Evolutionary conservation across 208 protist species (phyloP), one percentile per base, ranked within the genome.

Genomic region (Acanthamoeba healyi): DNA sequence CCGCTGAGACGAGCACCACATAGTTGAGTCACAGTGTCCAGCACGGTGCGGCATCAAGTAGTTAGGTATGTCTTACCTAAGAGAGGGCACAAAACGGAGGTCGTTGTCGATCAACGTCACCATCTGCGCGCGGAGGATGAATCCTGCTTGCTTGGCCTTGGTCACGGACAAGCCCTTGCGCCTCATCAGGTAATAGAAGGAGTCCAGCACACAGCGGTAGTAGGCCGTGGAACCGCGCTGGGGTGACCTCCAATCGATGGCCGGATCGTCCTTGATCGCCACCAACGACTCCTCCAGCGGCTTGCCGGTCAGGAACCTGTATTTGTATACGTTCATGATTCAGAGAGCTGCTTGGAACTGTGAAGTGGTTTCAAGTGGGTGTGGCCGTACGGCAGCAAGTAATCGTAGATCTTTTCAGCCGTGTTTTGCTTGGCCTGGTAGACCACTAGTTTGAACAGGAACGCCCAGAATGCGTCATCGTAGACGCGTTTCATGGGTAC

Each of bases 381-480:
- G n/a, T n/a, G n/a, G n/a, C n/a, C 89, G 4, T 82, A 93, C 90
- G 90, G 90, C n/a, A 94, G 63, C 1, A 94, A 51, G 32, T 72
- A 84, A 44, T 94, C 90, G 42, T 94, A 94, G 56, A 94, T 94
- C 72, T 94, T 94, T 9, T 94, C 90, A 15, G 90, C 67, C 46
- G 70, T 86, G 70, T 94, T 94, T n/a, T 94, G 90, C 72, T 94
- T 94, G 70, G 90, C 63, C 22, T 36, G 67, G 46, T 94, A 94
- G 44, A 67, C 70, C 1, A 94, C 42, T 17, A 94, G 38, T 46
- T 94, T 94, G 72, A 94, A 94, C 22, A 94, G 90, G 49, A 94
- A 70, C 6, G 90, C 90, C 90, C 90, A 94, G 70, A 94, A 94
- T 6, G 67, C 90, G 29, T 94, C 90, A 36, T 84, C 72, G 34